Evolutionary conservation across 441 rosid species (phyloP).

Genomic region (Pelargonium fulgidum): DNA sequence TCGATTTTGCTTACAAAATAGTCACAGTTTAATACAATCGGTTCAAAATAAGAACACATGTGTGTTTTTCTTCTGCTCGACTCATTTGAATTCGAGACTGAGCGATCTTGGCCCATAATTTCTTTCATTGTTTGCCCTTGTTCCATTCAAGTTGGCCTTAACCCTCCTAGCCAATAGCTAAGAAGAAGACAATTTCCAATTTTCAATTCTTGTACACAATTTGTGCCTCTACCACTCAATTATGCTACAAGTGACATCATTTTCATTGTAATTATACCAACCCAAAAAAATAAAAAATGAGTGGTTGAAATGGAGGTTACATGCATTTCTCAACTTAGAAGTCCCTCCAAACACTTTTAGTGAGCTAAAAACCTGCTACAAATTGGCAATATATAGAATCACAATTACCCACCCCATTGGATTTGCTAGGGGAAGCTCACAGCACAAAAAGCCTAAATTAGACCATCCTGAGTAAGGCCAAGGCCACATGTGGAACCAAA

Average conservation of each 20-base stretch:
- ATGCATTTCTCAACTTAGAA: conserved; percentile 1
- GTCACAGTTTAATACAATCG: too few species aligned
- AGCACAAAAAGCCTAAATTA: conserved; percentile 1
- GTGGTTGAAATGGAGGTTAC: conserved; percentile 5
- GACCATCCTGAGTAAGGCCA: conserved; percentile 9
- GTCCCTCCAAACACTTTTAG: conserved; percentile 3
- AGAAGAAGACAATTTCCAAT: neutral
- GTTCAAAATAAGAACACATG: too few species aligned
- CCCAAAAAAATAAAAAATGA: neutral
- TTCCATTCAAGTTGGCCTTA: too few species aligned
- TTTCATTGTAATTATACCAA: neutral
- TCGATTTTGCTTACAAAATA: too few species aligned
- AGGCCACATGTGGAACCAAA: conserved; percentile 6
- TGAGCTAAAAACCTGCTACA: conserved; percentile 5
- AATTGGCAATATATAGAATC: conserved; percentile 9
- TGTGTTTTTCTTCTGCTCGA: too few species aligned
- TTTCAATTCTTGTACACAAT: neutral
- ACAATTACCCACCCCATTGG: neutral
- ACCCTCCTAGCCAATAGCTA: neutral
- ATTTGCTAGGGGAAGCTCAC: conserved; percentile 9
- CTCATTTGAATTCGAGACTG: too few species aligned
- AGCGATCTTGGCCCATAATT: too few species aligned
- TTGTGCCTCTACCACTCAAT: neutral
- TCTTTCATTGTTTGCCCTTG: neutral
- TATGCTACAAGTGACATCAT: neutral